A percentile compares a stretch with the other conserved stretches of the same genome.
Conservation (phyloP, 768 basidiomycete species). For the Rhizopogon salebrosus region DNA sequence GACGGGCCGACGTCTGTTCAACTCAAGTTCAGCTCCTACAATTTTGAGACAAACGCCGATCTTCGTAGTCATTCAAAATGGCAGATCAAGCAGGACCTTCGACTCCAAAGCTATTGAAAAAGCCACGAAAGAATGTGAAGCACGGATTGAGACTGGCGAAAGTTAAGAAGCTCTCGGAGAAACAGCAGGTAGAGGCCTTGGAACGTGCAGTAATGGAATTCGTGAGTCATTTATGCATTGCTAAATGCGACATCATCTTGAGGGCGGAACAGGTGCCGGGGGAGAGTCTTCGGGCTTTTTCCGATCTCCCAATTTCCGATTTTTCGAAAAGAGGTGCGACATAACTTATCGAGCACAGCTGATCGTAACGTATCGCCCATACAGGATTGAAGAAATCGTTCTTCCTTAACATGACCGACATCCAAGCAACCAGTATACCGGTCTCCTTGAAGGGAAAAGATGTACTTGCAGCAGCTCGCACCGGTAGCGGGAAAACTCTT, state of each 20-base stretch:
- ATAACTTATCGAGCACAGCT: background rate
- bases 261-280: slow-evolving; percentile 41
- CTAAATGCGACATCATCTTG: background rate
- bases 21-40: background rate
- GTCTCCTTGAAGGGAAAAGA: slow-evolving; percentile 58
- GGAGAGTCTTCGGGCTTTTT: slow-evolving; percentile 47
- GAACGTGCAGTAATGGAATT: slow-evolving; percentile 45
- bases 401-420: slow-evolving; percentile 84
- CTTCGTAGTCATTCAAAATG: slow-evolving; percentile 9
- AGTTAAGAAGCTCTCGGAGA: slow-evolving; percentile 39
- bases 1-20: too few relatives aligned
- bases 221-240: slow-evolving; percentile 32
- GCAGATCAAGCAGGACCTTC: slow-evolving; percentile 15
- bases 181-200: slow-evolving; percentile 45
- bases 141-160: slow-evolving; percentile 18
- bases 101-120: slow-evolving; percentile 4
- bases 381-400: slow-evolving; percentile 82
- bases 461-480: slow-evolving; percentile 63
- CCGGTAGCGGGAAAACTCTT: slow-evolving; percentile 72
- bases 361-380: slow-evolving; percentile 4
- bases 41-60: background rate
- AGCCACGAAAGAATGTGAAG: slow-evolving; percentile 11
- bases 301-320: slow-evolving; percentile 74
- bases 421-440: slow-evolving; percentile 58
- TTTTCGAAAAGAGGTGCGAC: slow-evolving; percentile 63